Percentiles rank a stretch among this genome's conserved stretches.
phyloP scores from a whole-genome alignment of 352 stramenopile species.

The Globisporangium abappressorium region DNA sequence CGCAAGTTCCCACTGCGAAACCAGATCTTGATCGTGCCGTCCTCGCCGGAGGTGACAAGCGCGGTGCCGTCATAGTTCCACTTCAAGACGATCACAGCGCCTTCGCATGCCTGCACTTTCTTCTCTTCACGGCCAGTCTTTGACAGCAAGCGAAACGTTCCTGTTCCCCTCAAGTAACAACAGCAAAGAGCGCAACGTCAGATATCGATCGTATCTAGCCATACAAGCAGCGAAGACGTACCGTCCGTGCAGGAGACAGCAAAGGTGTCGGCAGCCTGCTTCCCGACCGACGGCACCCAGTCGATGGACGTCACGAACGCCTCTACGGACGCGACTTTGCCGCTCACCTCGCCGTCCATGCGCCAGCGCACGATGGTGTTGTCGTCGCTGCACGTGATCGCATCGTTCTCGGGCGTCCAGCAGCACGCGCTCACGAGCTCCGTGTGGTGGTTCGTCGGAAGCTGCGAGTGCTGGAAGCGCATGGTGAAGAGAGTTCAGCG shows the following conservation, averaged over 20 bases:
- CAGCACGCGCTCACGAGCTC: slow-evolving; percentile 84
- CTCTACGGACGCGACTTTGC: slow-evolving; percentile 68
- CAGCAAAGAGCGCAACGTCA: not conserved
- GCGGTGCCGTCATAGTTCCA: slow-evolving; percentile 93
- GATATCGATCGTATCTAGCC: not conserved
- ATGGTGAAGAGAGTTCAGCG: slow-evolving; percentile 24
- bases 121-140: slow-evolving; percentile 92
- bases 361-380: slow-evolving; percentile 80
- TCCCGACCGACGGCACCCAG: slow-evolving; percentile 80
- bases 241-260: slow-evolving; percentile 89
- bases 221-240: slow-evolving; percentile 3
- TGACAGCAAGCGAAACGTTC: slow-evolving; percentile 87
- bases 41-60: slow-evolving; percentile 88
- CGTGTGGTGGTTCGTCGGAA: slow-evolving; percentile 67
- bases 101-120: slow-evolving; percentile 78
- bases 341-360: slow-evolving; percentile 81
- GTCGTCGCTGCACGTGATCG: slow-evolving; percentile 86
- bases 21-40: slow-evolving; percentile 93
- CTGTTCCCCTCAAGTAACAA: slow-evolving; percentile 11
- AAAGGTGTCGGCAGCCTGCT: slow-evolving; percentile 83
- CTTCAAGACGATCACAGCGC: slow-evolving; percentile 87
- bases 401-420: slow-evolving; percentile 87
- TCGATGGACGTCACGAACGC: slow-evolving; percentile 76
- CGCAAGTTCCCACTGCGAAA: slow-evolving; percentile 85
- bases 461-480: slow-evolving; percentile 78